Conservation (phyloP, 805 yeast species). For the Saccharomycopsis capsularis region DNA sequence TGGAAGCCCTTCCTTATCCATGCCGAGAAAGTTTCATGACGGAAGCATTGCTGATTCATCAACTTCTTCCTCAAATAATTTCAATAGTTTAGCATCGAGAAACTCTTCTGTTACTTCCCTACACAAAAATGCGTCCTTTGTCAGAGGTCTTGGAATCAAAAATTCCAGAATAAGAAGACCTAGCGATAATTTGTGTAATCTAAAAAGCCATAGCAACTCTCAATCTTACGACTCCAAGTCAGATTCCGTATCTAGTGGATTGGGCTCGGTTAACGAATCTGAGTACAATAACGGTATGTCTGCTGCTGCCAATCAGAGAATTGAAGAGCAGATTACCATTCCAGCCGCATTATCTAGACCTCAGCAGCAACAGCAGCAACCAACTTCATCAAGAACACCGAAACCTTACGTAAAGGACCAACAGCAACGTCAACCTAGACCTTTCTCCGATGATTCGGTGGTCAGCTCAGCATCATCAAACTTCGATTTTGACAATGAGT, state of each 20-base stretch:
- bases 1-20: conserved; percentile 5
- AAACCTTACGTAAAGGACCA: not conserved
- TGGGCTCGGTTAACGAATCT: conserved; percentile 15
- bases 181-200: conserved; percentile 17
- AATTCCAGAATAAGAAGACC: conserved; percentile 18
- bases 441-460: conserved; percentile 20
- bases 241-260: conserved; percentile 16
- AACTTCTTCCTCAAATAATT: conserved; percentile 6
- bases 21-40: conserved; percentile 4
- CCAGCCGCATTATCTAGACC: conserved; percentile 7
- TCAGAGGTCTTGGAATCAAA: conserved; percentile 21
- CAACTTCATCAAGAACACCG: not conserved
- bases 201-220: conserved; percentile 3
- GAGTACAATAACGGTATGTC: not conserved
- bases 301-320: not conserved
- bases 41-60: conserved; percentile 11
- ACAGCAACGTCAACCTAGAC: conserved; percentile 4
- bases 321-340: conserved; percentile 15
- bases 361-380: not conserved
- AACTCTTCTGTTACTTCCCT: conserved; percentile 12
- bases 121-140: conserved; percentile 19
- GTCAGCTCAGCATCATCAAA: conserved; percentile 7
- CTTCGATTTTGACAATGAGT: conserved; percentile 13
- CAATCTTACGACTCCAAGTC: conserved; percentile 19
- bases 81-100: not conserved